phyloP scores from a whole-genome alignment of 805 yeast species.

The Ogataea pilisensis region DNA sequence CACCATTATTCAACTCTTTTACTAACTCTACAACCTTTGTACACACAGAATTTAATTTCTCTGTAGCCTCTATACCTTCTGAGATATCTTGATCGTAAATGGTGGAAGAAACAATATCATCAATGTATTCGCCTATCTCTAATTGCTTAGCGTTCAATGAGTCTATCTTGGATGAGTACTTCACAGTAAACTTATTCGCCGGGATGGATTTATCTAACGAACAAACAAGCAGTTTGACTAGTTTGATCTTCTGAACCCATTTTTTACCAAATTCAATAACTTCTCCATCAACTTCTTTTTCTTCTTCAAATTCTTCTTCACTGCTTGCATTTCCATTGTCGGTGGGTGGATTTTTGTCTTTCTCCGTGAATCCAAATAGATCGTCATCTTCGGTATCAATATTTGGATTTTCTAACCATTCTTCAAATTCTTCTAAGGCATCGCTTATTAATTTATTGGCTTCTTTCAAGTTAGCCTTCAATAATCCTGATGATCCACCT shows the following conservation, averaged over 20 bases:
- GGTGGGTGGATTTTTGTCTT: no score
- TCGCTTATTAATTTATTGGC: conserved; percentile 50
- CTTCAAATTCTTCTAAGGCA: conserved; percentile 62
- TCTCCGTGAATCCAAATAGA: conserved; percentile 52
- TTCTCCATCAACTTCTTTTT: conserved; percentile 22
- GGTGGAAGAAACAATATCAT: conserved; percentile 54
- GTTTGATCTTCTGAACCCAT: conserved; percentile 51
- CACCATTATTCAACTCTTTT: conserved; percentile 42
- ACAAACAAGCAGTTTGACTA: conserved; percentile 54
- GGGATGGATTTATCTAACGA: conserved; percentile 60
- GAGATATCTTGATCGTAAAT: conserved; percentile 42
- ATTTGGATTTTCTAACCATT: conserved; percentile 64
- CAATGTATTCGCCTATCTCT: conserved; percentile 43
- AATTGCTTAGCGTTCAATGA: conserved; percentile 40
- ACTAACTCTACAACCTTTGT: conserved; percentile 35
- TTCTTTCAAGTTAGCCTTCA: conserved; percentile 43
- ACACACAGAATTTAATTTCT: conserved; percentile 19
- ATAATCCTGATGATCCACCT: conserved; percentile 50
- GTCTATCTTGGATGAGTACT: conserved; percentile 43
- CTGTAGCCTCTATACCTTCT: conserved; percentile 25
- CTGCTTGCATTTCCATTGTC: no score
- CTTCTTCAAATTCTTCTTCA: conserved; percentile 27
- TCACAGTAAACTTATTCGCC: conserved; percentile 19
- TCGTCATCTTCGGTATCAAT: conserved; percentile 39
- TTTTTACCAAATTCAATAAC: conserved; percentile 33